Evolutionary conservation across 2,329 filamentous ascomycete species (phyloP), one percentile per base, ranked within the genome.

Genomic region (Apiospora hydei): DNA sequence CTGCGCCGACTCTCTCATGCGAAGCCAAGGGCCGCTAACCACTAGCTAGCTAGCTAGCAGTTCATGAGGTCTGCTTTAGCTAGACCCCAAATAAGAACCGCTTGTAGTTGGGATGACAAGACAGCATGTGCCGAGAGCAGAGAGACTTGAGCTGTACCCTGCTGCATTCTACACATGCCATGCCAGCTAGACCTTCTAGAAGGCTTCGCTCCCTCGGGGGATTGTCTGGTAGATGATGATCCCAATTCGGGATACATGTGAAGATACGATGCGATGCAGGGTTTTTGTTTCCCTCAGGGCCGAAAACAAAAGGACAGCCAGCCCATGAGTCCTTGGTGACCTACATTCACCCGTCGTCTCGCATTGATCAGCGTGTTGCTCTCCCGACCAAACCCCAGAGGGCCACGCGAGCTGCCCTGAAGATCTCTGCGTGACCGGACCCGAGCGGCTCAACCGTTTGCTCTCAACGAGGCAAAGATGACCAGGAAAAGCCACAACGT

Each of bases 401-500:
- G 41, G 68, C 71, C 71, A 75, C 73, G 70, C 72, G 70, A 71
- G 66, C 69, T 57, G 41, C 71, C 74, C 74, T 75, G 74, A 69
- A 72, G 74, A 75, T 75, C 74, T 69, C 71, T 41, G 34, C 57
- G 57, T 41, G 41, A 18, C 34, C 14, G 57, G 16, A 64, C 30
- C 57, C 30, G 34, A n/a, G 57, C 34, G 57, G 57, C 57, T 64
- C 57, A 14, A 64, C 41, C 57, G 57, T 41, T 64, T 34, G 13
- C 57, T 64, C 57, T 41, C 7, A 34, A 41, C 34, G 21, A 64
- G 57, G 57, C 18, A 64, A 64, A 64, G 57, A 64, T 64, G 57
- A n/a, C 41, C 57, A 41, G 57, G 34, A 41, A 64, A 64, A 41
- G 57, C 57, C 57, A 64, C 57, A 64, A 64, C 57, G 57, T 64